A percentile compares a stretch with the other conserved stretches of the same genome.
These are phyloP conservation scores for Epichloe uncinata DNA, from an alignment of 2,329 filamentous ascomycete species.

Conservation along the genomic window DNA sequence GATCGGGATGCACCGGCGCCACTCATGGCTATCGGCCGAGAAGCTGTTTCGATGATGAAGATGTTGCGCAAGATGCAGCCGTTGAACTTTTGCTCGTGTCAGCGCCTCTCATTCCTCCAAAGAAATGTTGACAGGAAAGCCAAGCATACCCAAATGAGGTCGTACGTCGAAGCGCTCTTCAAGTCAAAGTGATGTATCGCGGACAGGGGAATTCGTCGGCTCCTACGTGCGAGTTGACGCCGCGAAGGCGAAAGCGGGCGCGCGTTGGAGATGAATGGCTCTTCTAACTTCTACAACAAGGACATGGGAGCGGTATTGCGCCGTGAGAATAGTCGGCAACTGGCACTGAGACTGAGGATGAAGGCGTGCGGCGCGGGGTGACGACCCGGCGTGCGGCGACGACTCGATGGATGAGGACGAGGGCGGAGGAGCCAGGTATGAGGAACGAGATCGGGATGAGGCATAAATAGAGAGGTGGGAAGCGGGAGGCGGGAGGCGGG, in stretches of 20 bases:
- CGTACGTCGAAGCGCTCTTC: neutral
- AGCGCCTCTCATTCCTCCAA: neutral
- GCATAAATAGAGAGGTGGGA: too few species aligned
- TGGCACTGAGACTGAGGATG: neutral
- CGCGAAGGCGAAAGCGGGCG: conserved; percentile 7
- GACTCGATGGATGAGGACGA: neutral
- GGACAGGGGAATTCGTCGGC: neutral
- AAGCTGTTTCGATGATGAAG: neutral
- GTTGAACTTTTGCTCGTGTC: neutral
- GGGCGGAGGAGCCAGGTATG: neutral
- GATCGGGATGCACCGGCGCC: conserved; percentile 15
- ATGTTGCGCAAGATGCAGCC: neutral
- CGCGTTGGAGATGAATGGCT: conserved; percentile 8
- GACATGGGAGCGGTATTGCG: conserved; percentile 16
- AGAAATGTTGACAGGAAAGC: neutral
- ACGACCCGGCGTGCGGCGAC: neutral
- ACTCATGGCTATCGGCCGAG: conserved; percentile 16
- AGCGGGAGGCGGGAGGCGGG: too few species aligned
- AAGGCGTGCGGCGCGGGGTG: neutral
- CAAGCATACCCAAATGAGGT: neutral
- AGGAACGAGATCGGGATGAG: too few species aligned
- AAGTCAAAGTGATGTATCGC: neutral
- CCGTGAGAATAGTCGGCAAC: neutral
- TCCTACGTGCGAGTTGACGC: neutral
- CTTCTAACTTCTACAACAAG: conserved; percentile 26